Evolutionary conservation across 2,329 filamentous ascomycete genomes (phyloP), one percentile per base, ranked within the genome.

Genomic region (Xylariaceae sp.): DNA sequence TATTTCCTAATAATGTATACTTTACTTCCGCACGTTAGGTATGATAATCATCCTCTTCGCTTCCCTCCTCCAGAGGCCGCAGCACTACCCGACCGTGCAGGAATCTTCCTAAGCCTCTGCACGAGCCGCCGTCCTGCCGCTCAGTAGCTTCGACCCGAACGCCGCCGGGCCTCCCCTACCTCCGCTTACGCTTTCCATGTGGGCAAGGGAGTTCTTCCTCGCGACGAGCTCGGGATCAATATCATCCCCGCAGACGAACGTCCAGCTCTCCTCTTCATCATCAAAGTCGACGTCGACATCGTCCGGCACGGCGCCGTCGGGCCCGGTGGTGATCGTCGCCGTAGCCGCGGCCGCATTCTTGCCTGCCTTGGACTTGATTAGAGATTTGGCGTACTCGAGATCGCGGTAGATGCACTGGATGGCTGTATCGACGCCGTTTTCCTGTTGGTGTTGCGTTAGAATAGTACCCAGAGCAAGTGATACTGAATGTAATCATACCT

Each of bases 341-440:
- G 59, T 52, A 71, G 47, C 73, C 76, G 67, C 23, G 7, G 65
- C 65, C 43, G 68, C 71, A 53, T 78, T 87, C 73, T 83, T 84
- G 60, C 77, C 77, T 1, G 77, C 74, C 71, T 84, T 84, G 54
- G 78, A 84, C 73, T 89, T 90, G 71, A 96, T 89, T 44, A 98
- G 79, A 16, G 88, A 89, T 73, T 85, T 90, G 40, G 95, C 93
- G 67, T 97, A 97, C 70, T 98, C 95, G 53, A 98, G 82, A 71
- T 98, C 93, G 42, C 95, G 89, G 71, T 98, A 99, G 54, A 99
- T 90, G 57, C 87, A 90, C 73, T 96, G 90, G 60, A 98, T 95
- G 5, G 93, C 95, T 4, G 82, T 89, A 46, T 89, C 86, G n/a
- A 97, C 92, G 37, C 95, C 95, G 62, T 91, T 87, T 73, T 99